Evolutionary conservation across 2,329 filamentous ascomycete species (phyloP).

Genomic region (Elsinoe ampelina): DNA sequence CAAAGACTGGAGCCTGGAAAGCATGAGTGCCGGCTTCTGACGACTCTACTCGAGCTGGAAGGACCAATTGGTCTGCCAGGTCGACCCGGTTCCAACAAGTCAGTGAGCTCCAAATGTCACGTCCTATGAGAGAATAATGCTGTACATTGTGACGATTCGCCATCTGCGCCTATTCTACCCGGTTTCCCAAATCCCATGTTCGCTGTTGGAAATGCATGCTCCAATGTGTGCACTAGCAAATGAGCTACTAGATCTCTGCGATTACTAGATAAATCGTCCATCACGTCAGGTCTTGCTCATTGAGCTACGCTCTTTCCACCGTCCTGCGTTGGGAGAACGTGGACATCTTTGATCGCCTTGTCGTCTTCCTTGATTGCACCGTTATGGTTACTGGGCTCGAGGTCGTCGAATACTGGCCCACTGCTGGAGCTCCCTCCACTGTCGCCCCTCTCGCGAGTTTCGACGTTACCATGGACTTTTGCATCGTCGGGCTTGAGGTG

Average conservation of each 20-base stretch:
- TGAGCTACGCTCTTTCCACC: neutral
- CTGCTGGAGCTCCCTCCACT: constrained; percentile 20
- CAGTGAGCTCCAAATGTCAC: too few relatives aligned
- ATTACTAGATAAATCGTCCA: too few relatives aligned
- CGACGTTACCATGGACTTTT: constrained; percentile 5
- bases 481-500: neutral
- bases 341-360: constrained; percentile 19
- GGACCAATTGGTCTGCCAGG: too few relatives aligned
- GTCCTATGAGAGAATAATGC: neutral
- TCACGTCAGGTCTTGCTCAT: neutral
- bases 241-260: neutral
- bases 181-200: neutral
- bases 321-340: neutral
- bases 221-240: neutral
- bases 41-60: too few relatives aligned
- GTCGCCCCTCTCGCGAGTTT: constrained; percentile 22
- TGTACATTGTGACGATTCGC: neutral
- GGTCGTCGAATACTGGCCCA: constrained; percentile 10
- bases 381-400: constrained; percentile 18
- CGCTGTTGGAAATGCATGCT: neutral
- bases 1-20: too few relatives aligned
- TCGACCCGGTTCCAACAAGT: too few relatives aligned
- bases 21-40: too few relatives aligned
- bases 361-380: constrained; percentile 12
- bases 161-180: neutral